Conservation (phyloP, 2,329 filamentous ascomycete genomes). For the Aaosphaeria arxii region DNA sequence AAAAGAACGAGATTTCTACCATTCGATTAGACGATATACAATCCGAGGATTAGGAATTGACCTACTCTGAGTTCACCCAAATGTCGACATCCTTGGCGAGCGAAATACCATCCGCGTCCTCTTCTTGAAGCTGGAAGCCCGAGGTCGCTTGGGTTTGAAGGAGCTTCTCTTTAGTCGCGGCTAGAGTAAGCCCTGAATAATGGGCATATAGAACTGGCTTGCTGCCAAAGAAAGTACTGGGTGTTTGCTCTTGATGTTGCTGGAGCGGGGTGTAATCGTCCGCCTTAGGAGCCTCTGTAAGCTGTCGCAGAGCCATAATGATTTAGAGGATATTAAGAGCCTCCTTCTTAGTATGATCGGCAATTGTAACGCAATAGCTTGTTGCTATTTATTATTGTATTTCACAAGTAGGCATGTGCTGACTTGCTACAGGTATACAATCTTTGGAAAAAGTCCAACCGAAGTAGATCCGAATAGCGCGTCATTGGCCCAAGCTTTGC, state of each 20-base stretch:
- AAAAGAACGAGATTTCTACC: slow-evolving; percentile 60
- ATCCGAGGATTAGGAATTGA: neutral
- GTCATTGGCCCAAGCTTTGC: neutral
- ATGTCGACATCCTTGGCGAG: slow-evolving; percentile 40
- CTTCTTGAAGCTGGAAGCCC: slow-evolving; percentile 31
- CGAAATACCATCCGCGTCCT: slow-evolving; percentile 20
- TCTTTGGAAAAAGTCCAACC: no score
- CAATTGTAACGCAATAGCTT: no score
- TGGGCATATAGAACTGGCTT: slow-evolving; percentile 71
- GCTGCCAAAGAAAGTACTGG: slow-evolving; percentile 66
- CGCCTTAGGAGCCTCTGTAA: slow-evolving; percentile 55
- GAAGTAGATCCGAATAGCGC: neutral
- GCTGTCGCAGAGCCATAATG: slow-evolving; percentile 45
- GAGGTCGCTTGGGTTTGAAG: slow-evolving; percentile 45
- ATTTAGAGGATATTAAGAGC: neutral
- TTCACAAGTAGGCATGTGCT: no score
- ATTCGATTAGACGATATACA: neutral
- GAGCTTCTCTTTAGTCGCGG: slow-evolving; percentile 55
- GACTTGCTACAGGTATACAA: no score
- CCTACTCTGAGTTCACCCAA: slow-evolving; percentile 47
- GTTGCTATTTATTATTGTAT: no score
- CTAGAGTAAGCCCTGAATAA: slow-evolving; percentile 55
- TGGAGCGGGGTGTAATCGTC: slow-evolving; percentile 62
- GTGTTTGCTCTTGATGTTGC: slow-evolving; percentile 71
- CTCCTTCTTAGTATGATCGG: neutral